Base-by-base conservation (phyloP, 1,284 basidiomycete species). In the Cutaneotrichosporon cavernicola region DNA sequence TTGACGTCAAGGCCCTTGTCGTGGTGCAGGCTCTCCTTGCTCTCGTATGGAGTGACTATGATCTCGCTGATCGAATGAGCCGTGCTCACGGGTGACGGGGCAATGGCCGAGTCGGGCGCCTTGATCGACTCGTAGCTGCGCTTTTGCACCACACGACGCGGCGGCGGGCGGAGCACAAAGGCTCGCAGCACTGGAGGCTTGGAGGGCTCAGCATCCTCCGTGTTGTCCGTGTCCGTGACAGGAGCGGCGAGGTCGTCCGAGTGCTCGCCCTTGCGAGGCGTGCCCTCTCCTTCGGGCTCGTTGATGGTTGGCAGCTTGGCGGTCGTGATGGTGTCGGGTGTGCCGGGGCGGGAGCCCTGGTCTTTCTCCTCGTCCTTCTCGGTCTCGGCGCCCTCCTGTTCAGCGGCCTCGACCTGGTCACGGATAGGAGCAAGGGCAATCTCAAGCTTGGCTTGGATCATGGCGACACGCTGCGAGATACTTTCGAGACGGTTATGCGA, bases 381-480 rank as follows among this genome's bases (percentile, higher is more conserved):
- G 22, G 49, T 32, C 8, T 14, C 18, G 30, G 34, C 11, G 34
- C 34, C 7, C 34, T 52, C 40, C 22, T 55, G 50, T 43, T 59
- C 57, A 7, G 13, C 50, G 13, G 22, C 34, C 50, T 21, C 60
- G 5, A 60, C 31, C 46, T 66, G 49, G 34, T 60, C 59, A 32
- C 56, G 61, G 31, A 63, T 60, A 3, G 67, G 64, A 1, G 59
- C 46, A 8, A 72, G 65, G 7, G 71, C 71, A 31, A 70, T 43
- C 52, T 72, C 71, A 18, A 72, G 69, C 71, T 74, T 75, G 21
- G 69, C 68, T 61, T 73, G 72, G 47, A 75, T 75, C 21, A 56
- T 58, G 3, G 69, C 69, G 26, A 75, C 71, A 34, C 72, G 65
- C 59, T 66, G 58, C 8, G 70, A 69, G 30, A 75, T 72, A 43